phyloP scores from a whole-genome alignment of 257 asterid species.

The Echites panduratus region DNA sequence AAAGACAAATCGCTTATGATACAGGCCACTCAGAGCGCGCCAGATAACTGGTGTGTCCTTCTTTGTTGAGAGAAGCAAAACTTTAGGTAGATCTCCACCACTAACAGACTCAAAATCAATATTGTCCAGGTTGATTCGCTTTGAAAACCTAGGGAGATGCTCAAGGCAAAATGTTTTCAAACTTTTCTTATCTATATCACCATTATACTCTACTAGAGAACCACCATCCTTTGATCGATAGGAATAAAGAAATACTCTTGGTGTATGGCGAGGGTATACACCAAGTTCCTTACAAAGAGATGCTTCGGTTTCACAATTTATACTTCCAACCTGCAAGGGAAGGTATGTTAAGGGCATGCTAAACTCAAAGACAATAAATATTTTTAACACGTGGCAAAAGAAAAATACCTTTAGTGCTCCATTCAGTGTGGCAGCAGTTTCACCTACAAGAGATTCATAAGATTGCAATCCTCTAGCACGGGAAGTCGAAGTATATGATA shows the following conservation, averaged over 20 bases:
- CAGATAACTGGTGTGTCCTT: constrained; percentile 82
- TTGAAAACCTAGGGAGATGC: constrained; percentile 76
- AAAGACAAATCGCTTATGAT: constrained; percentile 55
- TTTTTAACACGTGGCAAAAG: background rate
- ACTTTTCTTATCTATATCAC: constrained; percentile 51
- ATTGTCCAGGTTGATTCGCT: constrained; percentile 50
- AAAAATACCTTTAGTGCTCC: constrained; percentile 80
- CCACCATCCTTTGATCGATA: constrained; percentile 48
- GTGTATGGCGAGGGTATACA: constrained; percentile 45
- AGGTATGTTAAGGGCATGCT: constrained; percentile 3
- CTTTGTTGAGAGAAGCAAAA: constrained; percentile 84
- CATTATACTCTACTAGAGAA: constrained; percentile 65
- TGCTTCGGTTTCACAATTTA: constrained; percentile 66
- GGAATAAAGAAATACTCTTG: constrained; percentile 61
- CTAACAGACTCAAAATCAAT: constrained; percentile 39
- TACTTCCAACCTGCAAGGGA: constrained; percentile 58
- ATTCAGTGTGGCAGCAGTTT: constrained; percentile 48
- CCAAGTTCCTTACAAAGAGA: constrained; percentile 78
- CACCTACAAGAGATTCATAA: constrained; percentile 51
- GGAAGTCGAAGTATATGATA: constrained; percentile 42
- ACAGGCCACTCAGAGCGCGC: constrained; percentile 85
- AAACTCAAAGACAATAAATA: background rate
- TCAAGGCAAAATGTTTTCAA: constrained; percentile 67
- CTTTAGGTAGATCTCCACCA: constrained; percentile 54
- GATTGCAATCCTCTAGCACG: constrained; percentile 44